A percentile compares a stretch with the other conserved stretches of the same genome.
Evolutionary conservation across 192 early-diverging fungal genomes (phyloP).

Genomic region (Backusella westeae): DNA sequence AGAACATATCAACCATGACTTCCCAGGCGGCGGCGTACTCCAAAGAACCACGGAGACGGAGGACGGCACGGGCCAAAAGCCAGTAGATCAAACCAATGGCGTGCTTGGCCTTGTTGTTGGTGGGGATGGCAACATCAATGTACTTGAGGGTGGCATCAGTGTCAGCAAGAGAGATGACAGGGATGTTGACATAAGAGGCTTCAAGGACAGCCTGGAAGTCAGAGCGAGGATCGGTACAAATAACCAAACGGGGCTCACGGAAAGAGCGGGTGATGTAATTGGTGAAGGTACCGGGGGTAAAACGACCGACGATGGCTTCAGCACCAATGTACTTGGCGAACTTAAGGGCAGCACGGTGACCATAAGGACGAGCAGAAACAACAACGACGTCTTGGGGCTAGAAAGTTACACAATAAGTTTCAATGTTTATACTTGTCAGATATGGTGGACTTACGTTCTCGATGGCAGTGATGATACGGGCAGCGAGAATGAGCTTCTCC

Average conservation of each 20-base stretch:
- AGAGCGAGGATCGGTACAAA: slow-evolving; percentile 96
- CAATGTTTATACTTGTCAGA: not conserved
- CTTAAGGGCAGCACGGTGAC: slow-evolving; percentile 99
- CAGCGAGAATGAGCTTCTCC: slow-evolving; percentile 99
- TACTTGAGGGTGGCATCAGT: slow-evolving; percentile 93
- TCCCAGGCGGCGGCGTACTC: slow-evolving; percentile 85
- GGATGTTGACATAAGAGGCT: slow-evolving; percentile 99
- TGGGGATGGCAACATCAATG: slow-evolving; percentile 98
- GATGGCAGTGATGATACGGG: slow-evolving; percentile 97
- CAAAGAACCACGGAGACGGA: slow-evolving; percentile 95
- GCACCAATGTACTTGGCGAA: slow-evolving; percentile 98
- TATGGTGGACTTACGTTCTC: slow-evolving; percentile 69
- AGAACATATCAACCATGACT: slow-evolving; percentile 99
- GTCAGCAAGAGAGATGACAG: slow-evolving; percentile 98
- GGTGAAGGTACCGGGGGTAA: slow-evolving; percentile 99
- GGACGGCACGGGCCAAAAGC: slow-evolving; percentile 97
- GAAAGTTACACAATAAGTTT: not conserved
- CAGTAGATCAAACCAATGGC: slow-evolving; percentile 97
- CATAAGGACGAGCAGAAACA: slow-evolving; percentile 95
- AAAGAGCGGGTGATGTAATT: slow-evolving; percentile 99
- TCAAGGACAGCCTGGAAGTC: slow-evolving; percentile 99
- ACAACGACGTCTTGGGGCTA: slow-evolving; percentile 92
- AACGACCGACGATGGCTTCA: slow-evolving; percentile 98
- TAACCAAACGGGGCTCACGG: slow-evolving; percentile 98
- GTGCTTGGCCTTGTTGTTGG: slow-evolving; percentile 99